These are phyloP conservation scores for Rhododendron kiyosumense DNA, from an alignment of 148 eudicot genomes.

Conservation along the genomic window DNA sequence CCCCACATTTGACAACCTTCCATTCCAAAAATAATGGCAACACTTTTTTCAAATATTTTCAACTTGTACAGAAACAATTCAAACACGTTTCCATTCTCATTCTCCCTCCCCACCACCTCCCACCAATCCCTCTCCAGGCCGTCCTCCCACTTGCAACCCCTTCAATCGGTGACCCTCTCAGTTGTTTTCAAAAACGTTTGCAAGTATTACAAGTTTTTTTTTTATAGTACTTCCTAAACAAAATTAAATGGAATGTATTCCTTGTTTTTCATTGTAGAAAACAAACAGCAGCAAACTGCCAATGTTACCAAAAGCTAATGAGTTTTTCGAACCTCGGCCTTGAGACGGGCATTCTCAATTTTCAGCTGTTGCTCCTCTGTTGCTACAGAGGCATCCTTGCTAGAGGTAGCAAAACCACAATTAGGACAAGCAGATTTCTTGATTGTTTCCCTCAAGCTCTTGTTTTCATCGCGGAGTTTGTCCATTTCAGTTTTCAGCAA, in stretches of 20 bases:
- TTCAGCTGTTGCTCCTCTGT: constrained; percentile 70
- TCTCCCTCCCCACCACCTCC: background rate
- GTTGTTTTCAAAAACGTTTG: background rate
- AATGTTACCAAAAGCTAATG: background rate
- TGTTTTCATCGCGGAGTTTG: constrained; percentile 68
- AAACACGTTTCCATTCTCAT: background rate
- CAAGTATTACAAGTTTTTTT: background rate
- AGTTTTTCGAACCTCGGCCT: constrained; percentile 57
- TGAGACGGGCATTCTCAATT: constrained; percentile 87
- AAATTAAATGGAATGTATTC: background rate
- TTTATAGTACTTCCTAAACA: background rate
- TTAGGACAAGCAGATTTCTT: constrained; percentile 62
- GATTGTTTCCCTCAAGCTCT: constrained; percentile 55
- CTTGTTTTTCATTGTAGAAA: background rate
- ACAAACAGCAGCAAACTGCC: background rate
- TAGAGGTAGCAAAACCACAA: constrained; percentile 65
- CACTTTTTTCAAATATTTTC: background rate
- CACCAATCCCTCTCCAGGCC: background rate
- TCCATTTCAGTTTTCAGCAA: constrained; percentile 76
- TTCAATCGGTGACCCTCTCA: background rate
- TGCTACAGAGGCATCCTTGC: constrained; percentile 24
- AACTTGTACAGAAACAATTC: background rate
- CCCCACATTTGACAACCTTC: background rate
- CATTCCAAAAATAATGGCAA: background rate
- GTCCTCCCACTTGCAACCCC: background rate